Percentiles rank a stretch among this genome's conserved stretches.
phyloP scores from a whole-genome alignment of 768 basidiomycete species.

The Boletellus emodensis region DNA sequence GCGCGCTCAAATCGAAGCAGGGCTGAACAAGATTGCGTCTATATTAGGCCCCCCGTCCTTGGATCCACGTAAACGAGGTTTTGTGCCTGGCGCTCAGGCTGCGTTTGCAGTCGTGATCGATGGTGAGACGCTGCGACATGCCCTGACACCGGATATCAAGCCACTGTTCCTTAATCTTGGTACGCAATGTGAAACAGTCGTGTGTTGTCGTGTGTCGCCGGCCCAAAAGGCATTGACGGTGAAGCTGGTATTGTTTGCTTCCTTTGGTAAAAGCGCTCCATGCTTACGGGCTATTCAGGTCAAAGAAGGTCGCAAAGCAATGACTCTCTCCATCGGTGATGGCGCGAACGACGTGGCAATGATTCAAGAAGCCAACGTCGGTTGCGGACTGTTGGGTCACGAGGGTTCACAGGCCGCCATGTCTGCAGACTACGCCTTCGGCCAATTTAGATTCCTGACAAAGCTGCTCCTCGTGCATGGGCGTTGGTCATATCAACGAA shows the following conservation, averaged over 20 bases:
- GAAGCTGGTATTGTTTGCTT: constrained; percentile 59
- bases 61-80: constrained; percentile 60
- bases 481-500: constrained; percentile 93
- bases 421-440: constrained; percentile 98
- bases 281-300: constrained; percentile 46
- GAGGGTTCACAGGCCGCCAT: constrained; percentile 98
- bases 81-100: constrained; percentile 58
- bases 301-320: constrained; percentile 91
- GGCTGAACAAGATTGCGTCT: constrained; percentile 91
- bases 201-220: constrained; percentile 96
- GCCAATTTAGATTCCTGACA: constrained; percentile 92
- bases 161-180: constrained; percentile 85
- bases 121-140: constrained; percentile 85
- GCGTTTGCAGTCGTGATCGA: constrained; percentile 96
- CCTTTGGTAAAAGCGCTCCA: too few species aligned
- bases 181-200: constrained; percentile 96
- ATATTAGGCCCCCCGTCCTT: constrained; percentile 70
- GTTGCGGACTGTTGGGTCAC: constrained; percentile 87
- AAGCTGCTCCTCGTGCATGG: constrained; percentile 92
- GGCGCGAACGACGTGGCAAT: constrained; percentile 98
- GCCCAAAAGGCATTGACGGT: constrained; percentile 98
- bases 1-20: constrained; percentile 84
- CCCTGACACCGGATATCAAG: constrained; percentile 74
- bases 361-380: constrained; percentile 99
- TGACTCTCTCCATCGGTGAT: constrained; percentile 96